A percentile compares a stretch with the other conserved stretches of the same genome.
Conservation (phyloP, 2,329 filamentous ascomycete genomes). For the Phyllachora maydis region DNA sequence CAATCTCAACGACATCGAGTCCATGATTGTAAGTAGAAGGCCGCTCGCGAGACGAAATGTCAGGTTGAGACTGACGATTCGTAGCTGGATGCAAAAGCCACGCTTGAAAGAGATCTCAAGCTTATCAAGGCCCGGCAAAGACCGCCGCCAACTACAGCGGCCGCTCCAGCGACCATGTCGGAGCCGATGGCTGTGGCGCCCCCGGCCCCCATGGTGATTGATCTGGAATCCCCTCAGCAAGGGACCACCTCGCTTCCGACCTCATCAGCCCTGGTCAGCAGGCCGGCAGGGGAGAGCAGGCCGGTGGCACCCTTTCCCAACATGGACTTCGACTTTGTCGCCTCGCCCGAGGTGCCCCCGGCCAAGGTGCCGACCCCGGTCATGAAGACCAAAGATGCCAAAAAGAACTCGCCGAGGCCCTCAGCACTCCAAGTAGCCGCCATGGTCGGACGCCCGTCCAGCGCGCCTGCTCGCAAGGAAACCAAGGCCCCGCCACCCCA, state of each 20-base stretch:
- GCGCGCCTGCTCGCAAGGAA: slow-evolving; percentile 7
- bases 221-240: slow-evolving; percentile 4
- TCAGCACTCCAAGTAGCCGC: slow-evolving; percentile 5
- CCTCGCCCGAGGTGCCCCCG: too few relatives aligned
- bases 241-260: background rate
- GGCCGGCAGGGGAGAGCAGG: slow-evolving; percentile 8
- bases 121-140: too few relatives aligned
- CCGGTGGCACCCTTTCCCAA: slow-evolving; percentile 28
- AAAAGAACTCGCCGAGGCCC: slow-evolving; percentile 5
- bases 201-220: slow-evolving; percentile 10
- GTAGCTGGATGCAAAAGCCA: too few relatives aligned
- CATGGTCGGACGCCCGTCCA: slow-evolving; percentile 5
- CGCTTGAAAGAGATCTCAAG: too few relatives aligned
- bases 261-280: background rate
- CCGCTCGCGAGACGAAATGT: too few relatives aligned
- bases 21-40: too few relatives aligned
- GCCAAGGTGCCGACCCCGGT: slow-evolving; percentile 3
- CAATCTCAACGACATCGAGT: too few relatives aligned
- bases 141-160: too few relatives aligned
- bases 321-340: slow-evolving; percentile 26
- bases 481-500: slow-evolving; percentile 3
- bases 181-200: slow-evolving; percentile 6
- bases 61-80: too few relatives aligned
- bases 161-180: too few relatives aligned
- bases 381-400: slow-evolving; percentile 4